Conservation (phyloP, 352 stramenopile species). For the Elongisporangium undulatum region DNA sequence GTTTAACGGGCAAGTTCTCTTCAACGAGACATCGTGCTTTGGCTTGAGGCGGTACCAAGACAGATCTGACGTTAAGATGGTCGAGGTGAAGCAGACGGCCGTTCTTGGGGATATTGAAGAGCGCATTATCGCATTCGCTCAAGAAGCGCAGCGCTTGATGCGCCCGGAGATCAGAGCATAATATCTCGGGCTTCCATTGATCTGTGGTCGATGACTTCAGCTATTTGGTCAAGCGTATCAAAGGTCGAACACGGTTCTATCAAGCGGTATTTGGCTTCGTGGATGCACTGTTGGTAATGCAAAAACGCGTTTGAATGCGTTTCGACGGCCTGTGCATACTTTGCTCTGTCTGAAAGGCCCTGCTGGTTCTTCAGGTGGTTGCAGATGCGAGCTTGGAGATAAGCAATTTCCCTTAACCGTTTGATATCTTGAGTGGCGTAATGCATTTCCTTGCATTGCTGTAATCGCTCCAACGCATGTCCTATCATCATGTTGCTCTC, state of each 20-base stretch:
- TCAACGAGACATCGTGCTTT: constrained; percentile 68
- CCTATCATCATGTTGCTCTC: neutral
- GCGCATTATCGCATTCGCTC: constrained; percentile 28
- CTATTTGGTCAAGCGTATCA: constrained; percentile 14
- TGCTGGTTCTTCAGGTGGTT: constrained; percentile 16
- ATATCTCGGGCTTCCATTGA: constrained; percentile 1
- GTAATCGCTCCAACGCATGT: constrained; percentile 16
- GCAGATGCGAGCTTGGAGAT: constrained; percentile 34
- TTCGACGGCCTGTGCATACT: constrained; percentile 7
- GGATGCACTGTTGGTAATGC: constrained; percentile 17
- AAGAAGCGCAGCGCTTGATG: constrained; percentile 26
- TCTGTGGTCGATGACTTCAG: constrained; percentile 5
- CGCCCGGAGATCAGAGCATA: constrained; percentile 2
- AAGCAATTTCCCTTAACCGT: constrained; percentile 33
- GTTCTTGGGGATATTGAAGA: constrained; percentile 13
- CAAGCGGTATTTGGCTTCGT: constrained; percentile 14
- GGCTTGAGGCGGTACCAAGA: constrained; percentile 47
- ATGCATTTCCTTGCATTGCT: constrained; percentile 25
- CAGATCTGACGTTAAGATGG: constrained; percentile 8
- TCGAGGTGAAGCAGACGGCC: constrained; percentile 14
- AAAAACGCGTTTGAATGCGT: constrained; percentile 25
- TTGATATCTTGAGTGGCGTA: constrained; percentile 24
- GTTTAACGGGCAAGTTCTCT: constrained; percentile 52
- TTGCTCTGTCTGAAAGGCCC: neutral
- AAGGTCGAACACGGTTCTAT: constrained; percentile 33